A percentile compares a stretch with the other conserved stretches of the same genome.
phyloP scores from a whole-genome alignment of 345 rosid genomes.

The Dipteronia dyeriana region DNA sequence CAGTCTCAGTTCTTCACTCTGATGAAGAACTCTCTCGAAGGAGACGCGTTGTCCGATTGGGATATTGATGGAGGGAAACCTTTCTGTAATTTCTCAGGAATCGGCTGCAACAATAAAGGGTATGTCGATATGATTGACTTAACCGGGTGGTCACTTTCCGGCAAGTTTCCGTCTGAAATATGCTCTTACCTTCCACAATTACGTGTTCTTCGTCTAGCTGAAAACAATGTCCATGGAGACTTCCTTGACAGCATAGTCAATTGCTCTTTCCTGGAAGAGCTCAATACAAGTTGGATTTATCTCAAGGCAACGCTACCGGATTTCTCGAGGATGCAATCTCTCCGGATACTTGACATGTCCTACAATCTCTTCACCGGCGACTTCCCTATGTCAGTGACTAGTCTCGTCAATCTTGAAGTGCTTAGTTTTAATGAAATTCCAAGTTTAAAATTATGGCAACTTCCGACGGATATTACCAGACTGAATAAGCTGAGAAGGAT shows the following conservation, averaged over 20 bases:
- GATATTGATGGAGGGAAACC: conserved; percentile 36
- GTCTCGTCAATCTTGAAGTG: conserved; percentile 57
- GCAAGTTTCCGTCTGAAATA: conserved; percentile 57
- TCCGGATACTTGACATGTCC: conserved; percentile 66
- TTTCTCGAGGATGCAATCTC: conserved; percentile 56
- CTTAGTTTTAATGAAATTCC: conserved; percentile 55
- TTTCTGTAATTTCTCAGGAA: conserved; percentile 69
- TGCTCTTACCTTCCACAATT: conserved; percentile 73
- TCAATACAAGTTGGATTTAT: conserved; percentile 39
- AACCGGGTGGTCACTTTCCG: conserved; percentile 59
- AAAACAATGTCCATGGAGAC: conserved; percentile 53
- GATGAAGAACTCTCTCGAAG: conserved; percentile 55
- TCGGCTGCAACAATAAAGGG: conserved; percentile 61
- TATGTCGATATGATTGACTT: conserved; percentile 60
- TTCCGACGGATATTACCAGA: conserved; percentile 53
- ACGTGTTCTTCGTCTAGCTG: conserved; percentile 65
- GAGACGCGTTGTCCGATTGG: conserved; percentile 62
- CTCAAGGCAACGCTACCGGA: conserved; percentile 60
- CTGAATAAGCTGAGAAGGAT: conserved; percentile 60
- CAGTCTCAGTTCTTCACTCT: conserved; percentile 69
- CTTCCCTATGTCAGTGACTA: conserved; percentile 67
- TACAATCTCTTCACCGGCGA: conserved; percentile 63
- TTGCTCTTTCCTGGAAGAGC: conserved; percentile 70
- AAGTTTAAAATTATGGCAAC: conserved; percentile 48
- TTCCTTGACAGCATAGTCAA: conserved; percentile 54